Evolutionary conservation across 2,329 filamentous ascomycete genomes (phyloP).

Genomic region (Tolypocladium sp.): DNA sequence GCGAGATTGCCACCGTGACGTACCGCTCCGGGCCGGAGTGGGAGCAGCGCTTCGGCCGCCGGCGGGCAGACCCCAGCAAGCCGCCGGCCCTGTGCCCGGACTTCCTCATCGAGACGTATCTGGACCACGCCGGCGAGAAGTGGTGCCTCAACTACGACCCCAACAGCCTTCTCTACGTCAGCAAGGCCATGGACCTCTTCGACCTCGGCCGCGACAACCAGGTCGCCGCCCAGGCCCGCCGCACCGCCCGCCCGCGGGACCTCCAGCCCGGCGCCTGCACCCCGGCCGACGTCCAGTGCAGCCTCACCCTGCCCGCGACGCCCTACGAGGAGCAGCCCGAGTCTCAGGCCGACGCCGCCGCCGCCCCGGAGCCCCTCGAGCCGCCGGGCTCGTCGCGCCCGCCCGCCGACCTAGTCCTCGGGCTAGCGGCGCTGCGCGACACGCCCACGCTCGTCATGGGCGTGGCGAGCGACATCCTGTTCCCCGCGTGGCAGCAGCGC

Average conservation of each 20-base stretch:
- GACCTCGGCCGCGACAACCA: conserved; percentile 73
- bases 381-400: conserved; percentile 39
- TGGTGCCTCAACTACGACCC: conserved; percentile 95
- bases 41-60: conserved; percentile 87
- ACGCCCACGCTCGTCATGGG: conserved; percentile 84
- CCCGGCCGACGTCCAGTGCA: conserved; percentile 44
- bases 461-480: conserved; percentile 90
- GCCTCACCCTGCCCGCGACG: conserved; percentile 68
- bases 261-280: conserved; percentile 47
- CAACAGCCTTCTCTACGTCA: conserved; percentile 91
- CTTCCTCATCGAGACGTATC: conserved; percentile 95
- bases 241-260: conserved; percentile 50
- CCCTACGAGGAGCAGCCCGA: conserved; percentile 79
- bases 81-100: conserved; percentile 93
- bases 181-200: conserved; percentile 98
- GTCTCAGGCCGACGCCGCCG: conserved; percentile 25
- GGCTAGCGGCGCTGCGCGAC: conserved; percentile 61
- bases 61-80: conserved; percentile 75
- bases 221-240: conserved; percentile 48
- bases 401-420: conserved; percentile 70
- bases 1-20: conserved; percentile 95
- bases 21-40: conserved; percentile 95
- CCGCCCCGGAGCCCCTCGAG: conserved; percentile 13
- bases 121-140: conserved; percentile 97
- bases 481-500: conserved; percentile 95